A percentile compares a stretch with the other conserved stretches of the same genome.
Evolutionary conservation across 306 rosid species (phyloP).

Genomic region (Citrullus mucosospermus): DNA sequence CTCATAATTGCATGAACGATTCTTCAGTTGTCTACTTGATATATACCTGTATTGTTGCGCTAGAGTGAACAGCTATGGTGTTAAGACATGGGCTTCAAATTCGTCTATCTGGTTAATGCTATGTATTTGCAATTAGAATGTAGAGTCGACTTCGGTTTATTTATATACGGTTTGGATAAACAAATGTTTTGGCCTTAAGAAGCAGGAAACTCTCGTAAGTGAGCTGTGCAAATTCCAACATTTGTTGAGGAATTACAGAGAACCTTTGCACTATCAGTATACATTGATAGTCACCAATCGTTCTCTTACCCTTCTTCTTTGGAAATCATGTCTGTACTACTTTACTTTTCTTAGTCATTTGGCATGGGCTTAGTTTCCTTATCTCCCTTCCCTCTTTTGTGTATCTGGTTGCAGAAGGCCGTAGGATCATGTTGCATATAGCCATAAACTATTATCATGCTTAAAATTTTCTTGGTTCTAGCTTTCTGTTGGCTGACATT

Average conservation of each 20-base stretch:
- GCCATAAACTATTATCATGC: neutral
- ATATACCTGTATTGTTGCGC: neutral
- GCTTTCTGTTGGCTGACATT: neutral
- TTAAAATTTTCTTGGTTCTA: neutral
- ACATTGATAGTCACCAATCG: neutral
- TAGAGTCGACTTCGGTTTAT: neutral
- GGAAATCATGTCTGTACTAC: neutral
- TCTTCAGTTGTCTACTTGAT: neutral
- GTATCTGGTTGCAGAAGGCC: neutral
- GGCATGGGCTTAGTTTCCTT: neutral
- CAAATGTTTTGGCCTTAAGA: neutral
- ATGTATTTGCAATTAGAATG: neutral
- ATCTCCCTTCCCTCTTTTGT: neutral
- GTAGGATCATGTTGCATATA: neutral
- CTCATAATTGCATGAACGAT: neutral
- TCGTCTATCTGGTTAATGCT: neutral
- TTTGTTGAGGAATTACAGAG: neutral
- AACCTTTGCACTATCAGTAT: neutral
- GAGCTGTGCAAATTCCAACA: slow-evolving; percentile 3
- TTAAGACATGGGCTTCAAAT: neutral
- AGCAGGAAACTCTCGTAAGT: neutral
- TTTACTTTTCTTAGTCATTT: neutral
- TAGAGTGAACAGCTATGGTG: neutral
- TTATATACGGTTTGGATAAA: neutral
- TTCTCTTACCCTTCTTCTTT: neutral